Conservation (phyloP, 768 basidiomycete genomes). For the Gymnopilus junonius region DNA sequence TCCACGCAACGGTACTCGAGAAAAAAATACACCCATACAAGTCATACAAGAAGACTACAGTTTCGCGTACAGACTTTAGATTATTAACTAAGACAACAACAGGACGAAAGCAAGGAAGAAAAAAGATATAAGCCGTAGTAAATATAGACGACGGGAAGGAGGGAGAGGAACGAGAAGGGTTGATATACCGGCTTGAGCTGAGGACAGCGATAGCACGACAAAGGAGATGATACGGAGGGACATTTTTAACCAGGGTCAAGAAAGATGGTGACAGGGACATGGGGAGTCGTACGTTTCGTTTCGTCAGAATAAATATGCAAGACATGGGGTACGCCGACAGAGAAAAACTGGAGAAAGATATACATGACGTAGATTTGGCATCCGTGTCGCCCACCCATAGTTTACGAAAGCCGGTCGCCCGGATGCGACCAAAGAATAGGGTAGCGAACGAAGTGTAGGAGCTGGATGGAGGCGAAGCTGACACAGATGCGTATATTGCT, state of each 20-base stretch:
- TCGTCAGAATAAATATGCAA: slow-evolving; percentile 24
- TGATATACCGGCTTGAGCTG: slow-evolving; percentile 7
- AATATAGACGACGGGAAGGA: slow-evolving; percentile 11
- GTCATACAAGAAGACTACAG: slow-evolving; percentile 27
- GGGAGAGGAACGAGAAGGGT: slow-evolving; percentile 1
- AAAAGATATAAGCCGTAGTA: slow-evolving; percentile 13
- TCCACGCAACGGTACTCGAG: neutral
- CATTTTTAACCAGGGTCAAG: slow-evolving; percentile 18
- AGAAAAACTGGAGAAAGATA: slow-evolving; percentile 13
- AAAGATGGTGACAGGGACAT: slow-evolving; percentile 13
- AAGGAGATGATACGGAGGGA: neutral
- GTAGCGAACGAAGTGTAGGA: neutral
- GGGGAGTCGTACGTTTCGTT: slow-evolving; percentile 24
- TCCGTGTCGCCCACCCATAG: slow-evolving; percentile 13
- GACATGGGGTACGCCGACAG: slow-evolving; percentile 22
- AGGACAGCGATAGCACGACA: slow-evolving; percentile 24
- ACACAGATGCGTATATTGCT: slow-evolving; percentile 1
- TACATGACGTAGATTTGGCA: slow-evolving; percentile 20
- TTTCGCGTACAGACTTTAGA: slow-evolving; percentile 26
- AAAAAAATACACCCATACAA: slow-evolving; percentile 1
- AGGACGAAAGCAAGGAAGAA: slow-evolving; percentile 28
- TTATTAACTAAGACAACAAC: slow-evolving; percentile 28
- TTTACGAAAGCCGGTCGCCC: slow-evolving; percentile 6
- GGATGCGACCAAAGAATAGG: slow-evolving; percentile 7
- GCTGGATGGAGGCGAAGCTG: neutral